Evolutionary conservation across 352 stramenopile genomes (phyloP), one percentile per base, ranked within the genome.

Genomic region (Phytopythium ostracodes): DNA sequence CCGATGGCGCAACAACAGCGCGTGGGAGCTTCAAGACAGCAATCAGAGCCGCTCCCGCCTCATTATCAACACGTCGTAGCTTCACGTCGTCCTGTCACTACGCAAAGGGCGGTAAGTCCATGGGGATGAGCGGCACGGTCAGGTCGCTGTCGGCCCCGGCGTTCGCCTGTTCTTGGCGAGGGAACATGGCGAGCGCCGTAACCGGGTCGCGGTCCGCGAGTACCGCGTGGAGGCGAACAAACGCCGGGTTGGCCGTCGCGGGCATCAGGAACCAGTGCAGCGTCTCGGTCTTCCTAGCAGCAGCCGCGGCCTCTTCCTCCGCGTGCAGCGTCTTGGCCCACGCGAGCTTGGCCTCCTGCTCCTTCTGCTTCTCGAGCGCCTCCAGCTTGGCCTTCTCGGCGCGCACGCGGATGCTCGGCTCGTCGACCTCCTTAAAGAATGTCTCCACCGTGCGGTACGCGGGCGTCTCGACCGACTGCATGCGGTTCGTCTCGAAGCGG

Each of bases 401-500:
- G n/a, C 66, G 65, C 4, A 79, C 72, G 15, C 66, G 68, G 24
- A 79, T 62, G 27, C 65, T 79, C 8, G 70, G 65, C 54, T 76
- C 71, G 9, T 68, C 72, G 31, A 73, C 71, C 20, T 70, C 56
- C 18, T 68, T 60, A 59, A 76, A 74, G 54, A 79, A 79, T 1
- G 68, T 79, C 22, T 76, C 71, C 38, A 79, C 66, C 0, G 54
- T 59, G 36, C 62, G 62, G 53, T 71, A 63, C 9, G 46, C 49
- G 10, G 57, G 57, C 57, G 40, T 63, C 29, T 63, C 50, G n/a
- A 88, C 65, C 20, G 74, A 84, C 54, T 84, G 68, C 50, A 76
- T 62, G 42, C 80, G 74, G 63, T 89, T 87, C 6, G 63, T 77
- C 68, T 91, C 81, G 57, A 91, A 91, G 18, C 79, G 77, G 49